Evolutionary conservation across 768 basidiomycete species (phyloP), one percentile per base, ranked within the genome.

Genomic region (Pisolithus tinctorius): DNA sequence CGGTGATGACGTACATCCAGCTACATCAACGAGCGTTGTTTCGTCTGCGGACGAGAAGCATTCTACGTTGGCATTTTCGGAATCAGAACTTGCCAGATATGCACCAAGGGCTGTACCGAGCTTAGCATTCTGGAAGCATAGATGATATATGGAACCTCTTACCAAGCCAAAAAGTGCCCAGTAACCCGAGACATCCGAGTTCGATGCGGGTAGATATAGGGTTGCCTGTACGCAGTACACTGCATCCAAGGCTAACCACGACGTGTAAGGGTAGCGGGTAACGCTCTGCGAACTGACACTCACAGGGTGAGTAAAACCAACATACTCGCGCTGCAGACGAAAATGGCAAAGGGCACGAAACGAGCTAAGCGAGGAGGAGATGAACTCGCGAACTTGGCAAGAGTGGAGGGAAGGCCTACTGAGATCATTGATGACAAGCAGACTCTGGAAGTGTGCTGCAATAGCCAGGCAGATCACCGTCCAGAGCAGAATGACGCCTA

Each of bases 331-430:
- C 76, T 75, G 61, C 83, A 86, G 41, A 89, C 86, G 58, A 91
- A 91, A 63, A 92, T 78, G 48, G 89, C 84, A 62, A 89, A 87
- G 16, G 89, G 89, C 37, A 92, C 83, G 63, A 91, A 92, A 71
- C 84, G 88, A 71, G 89, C 89, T 92, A 59, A 7, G 49, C 29
- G 42, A 42, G 50, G 36, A 46, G 48, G 46, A 38, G 34, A 26
- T 58, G 30, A 51, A 40, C 26, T 42, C 23, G 8, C 14, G 23
- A 20, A 38, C 42, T 27, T 4, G 17, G n/a, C n/a, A 39, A n/a
- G 46, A 29, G 13, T 47, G 16, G 47, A 6, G 38, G 11, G 20
- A 3, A 52, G 13, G 45, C 84, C 64, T 65, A 91, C 88, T 91
- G 65, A 92, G 84, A 70, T 90, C 86, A 51, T 84, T 87, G 57